These are phyloP conservation scores for Fragaria nilgerrensis DNA, from an alignment of 306 rosid genomes.

Conservation along the genomic window DNA sequence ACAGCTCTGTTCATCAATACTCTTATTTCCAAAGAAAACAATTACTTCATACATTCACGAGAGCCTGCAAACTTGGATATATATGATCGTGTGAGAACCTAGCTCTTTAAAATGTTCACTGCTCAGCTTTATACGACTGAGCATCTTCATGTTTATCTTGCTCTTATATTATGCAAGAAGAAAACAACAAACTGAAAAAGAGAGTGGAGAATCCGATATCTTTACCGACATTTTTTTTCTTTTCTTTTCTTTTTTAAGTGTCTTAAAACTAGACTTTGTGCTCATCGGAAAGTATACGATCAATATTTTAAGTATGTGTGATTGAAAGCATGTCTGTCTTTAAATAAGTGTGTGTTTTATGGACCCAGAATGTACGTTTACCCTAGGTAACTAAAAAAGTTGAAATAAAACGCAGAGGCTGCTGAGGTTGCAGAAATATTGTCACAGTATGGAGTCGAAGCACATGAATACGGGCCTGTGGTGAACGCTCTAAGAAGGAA, in stretches of 20 bases:
- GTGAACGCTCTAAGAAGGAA: constrained; percentile 78
- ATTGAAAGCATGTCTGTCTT: neutral
- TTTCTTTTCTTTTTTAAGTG: neutral
- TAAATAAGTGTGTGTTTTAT: neutral
- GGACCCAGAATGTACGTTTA: neutral
- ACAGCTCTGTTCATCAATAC: neutral
- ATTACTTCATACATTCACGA: neutral
- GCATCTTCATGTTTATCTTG: neutral
- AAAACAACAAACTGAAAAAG: neutral
- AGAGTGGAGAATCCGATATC: neutral
- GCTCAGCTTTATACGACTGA: neutral
- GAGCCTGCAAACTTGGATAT: neutral
- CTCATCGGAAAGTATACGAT: neutral
- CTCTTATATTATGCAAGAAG: neutral
- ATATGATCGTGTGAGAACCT: neutral
- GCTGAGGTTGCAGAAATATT: constrained; percentile 52
- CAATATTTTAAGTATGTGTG: too few species aligned
- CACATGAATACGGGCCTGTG: constrained; percentile 68
- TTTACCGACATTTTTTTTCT: neutral
- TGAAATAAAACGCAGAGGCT: constrained; percentile 34
- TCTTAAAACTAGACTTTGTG: neutral
- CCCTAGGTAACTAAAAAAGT: neutral
- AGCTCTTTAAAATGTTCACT: neutral
- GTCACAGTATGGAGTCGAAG: constrained; percentile 41
- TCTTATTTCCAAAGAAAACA: neutral